Evolutionary conservation across 2,329 filamentous ascomycete genomes (phyloP), one percentile per base, ranked within the genome.

Genomic region (Juglanconis juglandina): DNA sequence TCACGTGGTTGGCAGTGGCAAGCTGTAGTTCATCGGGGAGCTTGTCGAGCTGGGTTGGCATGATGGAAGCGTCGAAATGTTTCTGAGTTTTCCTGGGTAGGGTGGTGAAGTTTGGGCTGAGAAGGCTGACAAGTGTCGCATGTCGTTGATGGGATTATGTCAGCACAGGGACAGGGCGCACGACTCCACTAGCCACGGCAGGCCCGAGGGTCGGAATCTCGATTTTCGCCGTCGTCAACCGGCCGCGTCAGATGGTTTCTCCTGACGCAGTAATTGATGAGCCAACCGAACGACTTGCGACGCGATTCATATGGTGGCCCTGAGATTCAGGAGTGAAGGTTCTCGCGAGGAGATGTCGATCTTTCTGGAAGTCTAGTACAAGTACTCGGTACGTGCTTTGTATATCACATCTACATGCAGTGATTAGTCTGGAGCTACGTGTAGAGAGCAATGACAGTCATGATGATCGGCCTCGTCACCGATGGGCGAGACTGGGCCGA

Each of bases 1-100:
- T 86, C 69, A 98, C 91, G 74, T 99, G 95, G 30, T 82, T 79
- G 7, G 79, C 79, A 5, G 77, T 77, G 53, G 80, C 79, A 53
- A 86, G 77, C 64, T 76, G 73, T 32, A 75, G 73, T 65, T 77
- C 76, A 42, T 77, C 73, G 34, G 76, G 70, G 17, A 76, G 69
- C 7, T 72, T 66, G n/a, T 70, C 64, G 34, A 75, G 64, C 30
- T 67, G 67, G 32, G 66, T 63, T 30, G 74, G 63, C 76, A 78
- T 79, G 51, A 51, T 63, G 10, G 47, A 10, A 44, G 32, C 14
- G 47, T 4, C 37, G 24, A 32, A 30, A 3, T 17, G 10, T 51
- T 39, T 33, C 42, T 66, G 60, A 53, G 62, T 56, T 62, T 56
- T 59, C 58, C 59, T 55, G 64, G 66, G 49, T 61, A 37, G 24